Conservation (phyloP, 1,139 yeast genomes). For the Sugiyamaella grinbergsii region DNA sequence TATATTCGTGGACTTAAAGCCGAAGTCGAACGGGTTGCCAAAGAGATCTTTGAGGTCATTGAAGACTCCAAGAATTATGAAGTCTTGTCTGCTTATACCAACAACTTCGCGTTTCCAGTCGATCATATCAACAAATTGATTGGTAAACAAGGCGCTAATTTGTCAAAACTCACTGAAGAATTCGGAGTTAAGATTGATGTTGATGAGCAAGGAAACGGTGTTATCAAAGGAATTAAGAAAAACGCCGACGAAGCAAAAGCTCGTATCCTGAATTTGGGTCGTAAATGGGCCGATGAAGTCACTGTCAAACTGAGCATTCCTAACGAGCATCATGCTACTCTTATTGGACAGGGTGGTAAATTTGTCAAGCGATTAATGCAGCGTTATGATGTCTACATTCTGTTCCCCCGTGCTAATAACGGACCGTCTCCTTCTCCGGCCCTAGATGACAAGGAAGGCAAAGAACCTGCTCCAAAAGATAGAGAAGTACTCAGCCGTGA, state of each 20-base stretch:
- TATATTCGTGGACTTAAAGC: constrained; percentile 61
- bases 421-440: constrained; percentile 15
- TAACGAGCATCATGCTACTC: constrained; percentile 71
- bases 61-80: constrained; percentile 67
- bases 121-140: constrained; percentile 74
- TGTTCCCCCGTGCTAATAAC: constrained; percentile 57
- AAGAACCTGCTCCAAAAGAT: constrained; percentile 36
- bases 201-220: constrained; percentile 57
- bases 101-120: constrained; percentile 63
- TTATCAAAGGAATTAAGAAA: constrained; percentile 73
- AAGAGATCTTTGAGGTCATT: constrained; percentile 57
- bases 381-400: constrained; percentile 79
- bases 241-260: constrained; percentile 76
- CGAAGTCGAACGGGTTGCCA: constrained; percentile 56
- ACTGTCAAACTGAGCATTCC: constrained; percentile 69
- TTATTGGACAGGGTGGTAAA: constrained; percentile 83
- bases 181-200: constrained; percentile 80
- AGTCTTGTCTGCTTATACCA: constrained; percentile 57
- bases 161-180: constrained; percentile 71
- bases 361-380: constrained; percentile 86
- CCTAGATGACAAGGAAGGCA: constrained; percentile 32
- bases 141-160: constrained; percentile 82
- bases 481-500: constrained; percentile 44
- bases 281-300: constrained; percentile 82
- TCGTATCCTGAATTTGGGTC: constrained; percentile 59